Conservation (phyloP, 257 asterid species). For the Solanum ossicruentum region DNA sequence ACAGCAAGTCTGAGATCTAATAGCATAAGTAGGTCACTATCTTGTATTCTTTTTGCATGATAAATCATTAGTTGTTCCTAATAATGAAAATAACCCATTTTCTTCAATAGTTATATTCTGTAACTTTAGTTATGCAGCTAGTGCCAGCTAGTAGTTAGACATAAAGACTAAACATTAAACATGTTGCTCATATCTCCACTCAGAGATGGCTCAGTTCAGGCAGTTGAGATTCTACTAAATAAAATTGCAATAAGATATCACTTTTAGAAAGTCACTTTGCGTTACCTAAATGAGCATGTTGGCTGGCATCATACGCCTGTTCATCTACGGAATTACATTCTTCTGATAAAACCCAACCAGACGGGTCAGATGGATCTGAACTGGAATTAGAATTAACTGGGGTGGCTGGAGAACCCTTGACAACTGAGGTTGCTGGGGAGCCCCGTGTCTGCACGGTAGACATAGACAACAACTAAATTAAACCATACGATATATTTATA, state of each 20-base stretch:
- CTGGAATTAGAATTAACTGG: constrained; percentile 40
- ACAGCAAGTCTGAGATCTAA: not conserved
- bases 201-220: not conserved
- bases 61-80: not conserved
- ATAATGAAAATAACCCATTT: not conserved
- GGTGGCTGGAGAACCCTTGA: constrained; percentile 61
- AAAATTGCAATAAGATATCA: not conserved
- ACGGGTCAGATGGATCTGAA: constrained; percentile 23
- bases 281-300: constrained; percentile 19
- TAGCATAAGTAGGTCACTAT: not conserved
- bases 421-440: constrained; percentile 60
- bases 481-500: not conserved
- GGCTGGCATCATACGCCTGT: constrained; percentile 8
- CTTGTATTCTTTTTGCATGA: not conserved
- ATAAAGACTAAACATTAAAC: not conserved
- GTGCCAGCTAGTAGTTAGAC: not conserved
- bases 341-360: constrained; percentile 30
- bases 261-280: not conserved
- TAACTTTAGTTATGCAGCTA: not conserved
- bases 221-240: not conserved
- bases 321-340: constrained; percentile 26
- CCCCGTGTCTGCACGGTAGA: constrained; percentile 35
- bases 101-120: not conserved
- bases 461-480: not conserved
- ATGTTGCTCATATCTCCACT: not conserved